phyloP scores from a whole-genome alignment of 108 stramenopile species.

The Nitzschia palea region DNA sequence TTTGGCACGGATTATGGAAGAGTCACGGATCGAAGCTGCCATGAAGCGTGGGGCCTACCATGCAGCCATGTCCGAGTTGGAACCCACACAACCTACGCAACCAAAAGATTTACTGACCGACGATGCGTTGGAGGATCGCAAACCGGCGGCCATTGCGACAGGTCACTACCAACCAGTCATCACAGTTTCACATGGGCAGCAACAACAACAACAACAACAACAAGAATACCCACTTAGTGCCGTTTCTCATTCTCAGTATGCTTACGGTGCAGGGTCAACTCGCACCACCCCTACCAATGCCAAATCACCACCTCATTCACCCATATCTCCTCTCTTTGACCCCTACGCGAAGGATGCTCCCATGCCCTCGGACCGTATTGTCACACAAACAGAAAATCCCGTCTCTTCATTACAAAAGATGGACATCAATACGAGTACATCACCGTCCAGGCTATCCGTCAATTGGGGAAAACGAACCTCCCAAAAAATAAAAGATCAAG shows the following conservation, averaged over 20 bases:
- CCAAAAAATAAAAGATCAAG: slow-evolving; percentile 11
- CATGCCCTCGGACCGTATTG: not conserved
- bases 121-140: too few species aligned
- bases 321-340: slow-evolving; percentile 4
- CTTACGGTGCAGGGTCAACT: not conserved
- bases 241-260: too few species aligned
- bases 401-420: slow-evolving; percentile 7
- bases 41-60: slow-evolving; percentile 11
- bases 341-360: slow-evolving; percentile 15
- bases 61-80: not conserved
- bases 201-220: too few species aligned
- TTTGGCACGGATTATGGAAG: slow-evolving; percentile 22
- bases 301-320: not conserved
- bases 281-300: not conserved
- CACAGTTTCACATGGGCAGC: too few species aligned
- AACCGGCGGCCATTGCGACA: not conserved
- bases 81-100: too few species aligned
- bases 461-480: not conserved
- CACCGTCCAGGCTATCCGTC: not conserved
- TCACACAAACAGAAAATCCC: not conserved
- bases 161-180: too few species aligned
- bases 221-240: too few species aligned
- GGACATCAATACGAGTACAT: slow-evolving; percentile 3
- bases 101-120: slow-evolving; percentile 4
- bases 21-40: slow-evolving; percentile 25